Conservation (phyloP, 805 yeast species). For the Zygosaccharomyces gambellarensis region DNA sequence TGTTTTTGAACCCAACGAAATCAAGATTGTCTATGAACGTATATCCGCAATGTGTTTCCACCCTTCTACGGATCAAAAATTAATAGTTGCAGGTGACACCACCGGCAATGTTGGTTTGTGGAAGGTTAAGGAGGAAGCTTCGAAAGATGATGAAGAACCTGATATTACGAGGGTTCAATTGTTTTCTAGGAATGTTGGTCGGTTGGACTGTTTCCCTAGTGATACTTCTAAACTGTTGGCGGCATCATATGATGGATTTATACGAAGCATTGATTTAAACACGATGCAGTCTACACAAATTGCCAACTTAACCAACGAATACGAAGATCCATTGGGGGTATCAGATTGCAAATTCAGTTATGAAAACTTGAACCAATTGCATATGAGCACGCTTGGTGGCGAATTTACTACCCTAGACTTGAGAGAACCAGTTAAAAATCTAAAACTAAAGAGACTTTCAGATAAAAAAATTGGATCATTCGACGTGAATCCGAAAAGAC, state of each 20-base stretch:
- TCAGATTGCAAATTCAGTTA: conserved; percentile 63
- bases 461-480: conserved; percentile 94
- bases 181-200: conserved; percentile 71
- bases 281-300: conserved; percentile 56
- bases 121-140: conserved; percentile 50
- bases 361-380: conserved; percentile 51
- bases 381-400: conserved; percentile 75
- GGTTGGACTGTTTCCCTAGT: conserved; percentile 49
- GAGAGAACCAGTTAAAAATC: conserved; percentile 41
- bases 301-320: conserved; percentile 51
- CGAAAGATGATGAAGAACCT: conserved; percentile 41
- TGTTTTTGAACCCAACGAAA: conserved; percentile 60
- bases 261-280: conserved; percentile 65
- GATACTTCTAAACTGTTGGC: conserved; percentile 56
- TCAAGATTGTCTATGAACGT: conserved; percentile 63
- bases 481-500: conserved; percentile 62
- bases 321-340: conserved; percentile 57
- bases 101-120: conserved; percentile 84
- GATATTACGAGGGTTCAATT: conserved; percentile 62
- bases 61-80: conserved; percentile 57
- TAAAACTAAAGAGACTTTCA: conserved; percentile 54
- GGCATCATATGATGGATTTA: conserved; percentile 83
- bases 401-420: conserved; percentile 71
- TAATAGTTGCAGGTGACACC: conserved; percentile 84
- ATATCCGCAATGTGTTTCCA: conserved; percentile 73